phyloP scores from a whole-genome alignment of 176 grass and related monocot species.

The Ensete ventricosum region DNA sequence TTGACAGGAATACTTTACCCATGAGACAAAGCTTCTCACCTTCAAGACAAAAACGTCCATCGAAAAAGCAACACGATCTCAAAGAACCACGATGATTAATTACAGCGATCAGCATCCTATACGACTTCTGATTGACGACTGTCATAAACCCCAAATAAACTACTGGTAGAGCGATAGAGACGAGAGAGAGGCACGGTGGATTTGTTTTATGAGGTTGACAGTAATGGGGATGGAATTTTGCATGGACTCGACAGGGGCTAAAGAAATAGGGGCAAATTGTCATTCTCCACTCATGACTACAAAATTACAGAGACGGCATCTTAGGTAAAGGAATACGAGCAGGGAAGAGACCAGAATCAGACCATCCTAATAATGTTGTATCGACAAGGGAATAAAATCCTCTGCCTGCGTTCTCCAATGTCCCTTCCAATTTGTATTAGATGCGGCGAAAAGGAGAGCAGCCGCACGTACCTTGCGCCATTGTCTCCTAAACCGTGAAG shows the following conservation, averaged over 20 bases:
- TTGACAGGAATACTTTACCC: no score
- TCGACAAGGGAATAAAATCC: no score
- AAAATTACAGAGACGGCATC: background rate
- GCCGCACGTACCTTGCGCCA: background rate
- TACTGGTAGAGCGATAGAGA: background rate
- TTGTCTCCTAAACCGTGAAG: slow-evolving; percentile 7
- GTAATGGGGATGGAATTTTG: background rate
- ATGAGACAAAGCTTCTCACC: no score
- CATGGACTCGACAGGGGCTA: background rate
- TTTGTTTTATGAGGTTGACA: background rate
- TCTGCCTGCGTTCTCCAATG: no score
- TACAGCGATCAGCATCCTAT: no score
- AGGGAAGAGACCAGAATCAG: background rate
- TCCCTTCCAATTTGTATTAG: background rate
- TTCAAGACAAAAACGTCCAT: no score
- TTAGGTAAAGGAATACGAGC: background rate
- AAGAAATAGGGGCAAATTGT: background rate
- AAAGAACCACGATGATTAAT: no score
- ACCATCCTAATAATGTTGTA: background rate
- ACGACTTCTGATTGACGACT: no score
- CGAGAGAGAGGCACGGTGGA: no score
- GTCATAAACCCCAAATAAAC: background rate
- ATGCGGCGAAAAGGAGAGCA: background rate
- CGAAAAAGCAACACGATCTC: no score
- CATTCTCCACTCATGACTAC: background rate